Evolutionary conservation across 2,329 filamentous ascomycete genomes (phyloP).

Genomic region (Trichophyton verrucosum): DNA sequence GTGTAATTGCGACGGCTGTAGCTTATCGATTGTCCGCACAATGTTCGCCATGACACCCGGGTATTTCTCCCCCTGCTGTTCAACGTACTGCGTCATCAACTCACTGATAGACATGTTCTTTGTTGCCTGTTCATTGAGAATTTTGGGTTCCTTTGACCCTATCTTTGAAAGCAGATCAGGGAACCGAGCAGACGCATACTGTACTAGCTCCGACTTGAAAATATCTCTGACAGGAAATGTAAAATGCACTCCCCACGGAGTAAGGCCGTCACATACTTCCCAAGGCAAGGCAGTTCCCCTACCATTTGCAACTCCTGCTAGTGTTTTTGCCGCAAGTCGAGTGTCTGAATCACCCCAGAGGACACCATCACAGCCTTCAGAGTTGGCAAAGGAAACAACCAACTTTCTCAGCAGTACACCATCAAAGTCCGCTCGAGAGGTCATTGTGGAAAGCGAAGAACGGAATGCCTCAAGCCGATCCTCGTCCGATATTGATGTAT

Average conservation of each 20-base stretch:
- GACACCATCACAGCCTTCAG: constrained; percentile 53
- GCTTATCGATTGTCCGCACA: constrained; percentile 76
- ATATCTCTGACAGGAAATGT: constrained; percentile 78
- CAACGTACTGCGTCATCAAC: constrained; percentile 80
- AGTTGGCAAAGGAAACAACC: constrained; percentile 52
- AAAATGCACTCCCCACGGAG: constrained; percentile 46
- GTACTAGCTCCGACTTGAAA: constrained; percentile 63
- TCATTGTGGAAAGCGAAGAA: constrained; percentile 54
- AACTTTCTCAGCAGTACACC: constrained; percentile 59
- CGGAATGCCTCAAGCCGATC: constrained; percentile 46
- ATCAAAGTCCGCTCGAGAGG: constrained; percentile 62
- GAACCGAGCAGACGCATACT: constrained; percentile 47
- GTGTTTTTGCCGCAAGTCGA: constrained; percentile 68
- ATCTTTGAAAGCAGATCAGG: constrained; percentile 40
- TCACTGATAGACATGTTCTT: constrained; percentile 74
- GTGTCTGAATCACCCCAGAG: constrained; percentile 82
- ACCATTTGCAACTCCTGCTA: constrained; percentile 83
- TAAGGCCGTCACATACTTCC: constrained; percentile 63
- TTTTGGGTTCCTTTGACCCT: constrained; percentile 28
- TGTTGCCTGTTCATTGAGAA: constrained; percentile 24
- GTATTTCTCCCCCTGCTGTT: constrained; percentile 71
- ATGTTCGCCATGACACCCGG: constrained; percentile 92
- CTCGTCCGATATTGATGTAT: constrained; percentile 23
- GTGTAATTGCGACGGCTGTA: constrained; percentile 38
- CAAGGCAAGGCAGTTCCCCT: constrained; percentile 73